Conservation (phyloP, 2,329 filamentous ascomycete species). For the Thelonectria olida region DNA sequence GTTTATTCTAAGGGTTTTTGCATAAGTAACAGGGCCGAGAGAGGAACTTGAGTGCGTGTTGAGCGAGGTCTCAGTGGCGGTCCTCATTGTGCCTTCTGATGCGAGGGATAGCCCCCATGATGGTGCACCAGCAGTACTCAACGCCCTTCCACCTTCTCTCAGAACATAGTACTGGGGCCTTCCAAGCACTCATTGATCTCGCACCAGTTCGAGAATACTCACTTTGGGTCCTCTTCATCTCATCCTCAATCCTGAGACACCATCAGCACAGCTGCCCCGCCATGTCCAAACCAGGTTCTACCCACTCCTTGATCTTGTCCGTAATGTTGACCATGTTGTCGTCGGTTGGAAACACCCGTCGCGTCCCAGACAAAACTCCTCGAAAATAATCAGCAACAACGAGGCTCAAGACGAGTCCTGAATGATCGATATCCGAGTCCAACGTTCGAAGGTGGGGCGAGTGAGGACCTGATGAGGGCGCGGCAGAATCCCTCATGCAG, state of each 20-base stretch:
- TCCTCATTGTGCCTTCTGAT: neutral
- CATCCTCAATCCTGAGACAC: conserved; percentile 90
- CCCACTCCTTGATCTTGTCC: conserved; percentile 99
- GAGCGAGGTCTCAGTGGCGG: too few relatives aligned
- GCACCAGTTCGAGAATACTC: conserved; percentile 49
- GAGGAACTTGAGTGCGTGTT: neutral
- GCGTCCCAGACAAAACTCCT: conserved; percentile 28
- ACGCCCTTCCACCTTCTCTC: neutral
- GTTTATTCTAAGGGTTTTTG: neutral
- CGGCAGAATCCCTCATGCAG: conserved; percentile 35
- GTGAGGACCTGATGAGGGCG: conserved; percentile 39
- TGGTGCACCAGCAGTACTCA: neutral
- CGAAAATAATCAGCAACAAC: conserved; percentile 19
- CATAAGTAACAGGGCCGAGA: neutral
- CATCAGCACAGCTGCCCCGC: conserved; percentile 34
- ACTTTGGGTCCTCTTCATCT: conserved; percentile 99
- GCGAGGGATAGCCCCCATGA: neutral
- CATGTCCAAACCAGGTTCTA: conserved; percentile 14
- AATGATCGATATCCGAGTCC: conserved; percentile 25
- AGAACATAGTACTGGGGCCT: neutral
- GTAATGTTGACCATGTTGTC: conserved; percentile 96
- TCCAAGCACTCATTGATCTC: neutral
- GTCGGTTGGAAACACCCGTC: conserved; percentile 36
- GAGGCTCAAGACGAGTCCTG: conserved; percentile 16
- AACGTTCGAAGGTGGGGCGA: conserved; percentile 41